Base-by-base conservation (phyloP, 73 alveolate genomes). In the Paraurostyla sp. region DNA sequence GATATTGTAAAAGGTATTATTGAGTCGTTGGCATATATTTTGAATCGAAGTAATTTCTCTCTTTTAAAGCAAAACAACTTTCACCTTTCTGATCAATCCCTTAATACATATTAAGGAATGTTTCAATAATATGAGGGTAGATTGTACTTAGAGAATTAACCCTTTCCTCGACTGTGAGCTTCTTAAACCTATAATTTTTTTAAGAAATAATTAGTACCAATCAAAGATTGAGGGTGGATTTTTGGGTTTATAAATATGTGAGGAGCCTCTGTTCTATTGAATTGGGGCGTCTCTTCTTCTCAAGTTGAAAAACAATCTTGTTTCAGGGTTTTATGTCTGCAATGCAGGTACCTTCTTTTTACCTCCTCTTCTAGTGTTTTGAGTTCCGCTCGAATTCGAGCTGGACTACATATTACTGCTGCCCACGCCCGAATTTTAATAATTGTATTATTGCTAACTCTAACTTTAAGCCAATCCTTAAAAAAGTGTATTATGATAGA, bases 81-180 rank as follows among this genome's bases (percentile, higher is more conserved):
- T 29, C 40, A 22, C 89, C 87, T 23, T 45, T 78, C 29, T 50
- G 52, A 40, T 78, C 71, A 38, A 51, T 50, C 32, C 63, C 52
- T 60, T 51, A 51, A 45, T 32, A 48, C 89, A 78, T 78, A 23
- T 27, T 50, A 22, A 51, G 22, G 42, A 78, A 78, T 22, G 58
- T 78, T 35, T 78, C 89, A 18, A 54, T 54, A 46, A 78, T 32
- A 36, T 78, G 76, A n/a, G 89, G 89, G 30, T 52, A 33, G 15
- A 78, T 35, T 4, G 89, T 78, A 25, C 80, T 51, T 27, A 78
- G n/a, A 1, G 89, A 7, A 41, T 78, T 78, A 27, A 78, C 89
- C 40, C 89, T 78, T 43, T 78, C 89, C 40, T 78, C 89, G 0
- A 78, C 60, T 6, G 71, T 78, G 23, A 78, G 60, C 71, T 78